Evolutionary conservation across 352 stramenopile genomes (phyloP), one percentile per base, ranked within the genome.

Genomic region (Phytophthora quininea): DNA sequence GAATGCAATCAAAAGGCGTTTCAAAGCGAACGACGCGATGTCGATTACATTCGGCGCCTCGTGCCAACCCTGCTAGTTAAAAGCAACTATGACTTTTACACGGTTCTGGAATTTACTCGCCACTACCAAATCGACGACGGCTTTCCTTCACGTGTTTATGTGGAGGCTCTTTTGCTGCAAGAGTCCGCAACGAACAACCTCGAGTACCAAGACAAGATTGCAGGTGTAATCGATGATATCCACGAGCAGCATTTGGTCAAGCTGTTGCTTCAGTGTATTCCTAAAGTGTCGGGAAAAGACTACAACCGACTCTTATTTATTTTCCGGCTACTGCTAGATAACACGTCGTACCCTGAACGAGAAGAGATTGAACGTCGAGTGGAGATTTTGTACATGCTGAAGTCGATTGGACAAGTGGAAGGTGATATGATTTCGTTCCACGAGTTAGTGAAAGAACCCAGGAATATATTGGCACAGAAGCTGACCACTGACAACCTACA

Each of bases 71-170:
- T 93, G 40, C 70, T 95, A 35, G 67, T 69, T 35, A 86, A 77
- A 45, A 95, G 80, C 53, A 92, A 86, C 30, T 90, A 79, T 40
- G 87, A 95, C 50, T 90, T 92, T 30, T 91, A 92, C 57, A 92
- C 84, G 3, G 83, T 92, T 32, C 64, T 90, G 11, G 87, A 95
- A 52, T 93, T 95, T 52, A 91, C 87, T 24, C 77, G 85, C 0
- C 84, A 95, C 42, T 95, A 95, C 68, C 82, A 95, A 53, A 91
- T 95, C 49, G 84, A 93, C 19, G 84, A 95, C 45, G 91, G 76
- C 53, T 90, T 79, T 35, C 72, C 85, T n/a, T 86, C 79, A 0
- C 69, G 93, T 6, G 74, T 84, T 8, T 95, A 90, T 58, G 76
- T 89, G 1, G 84, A 95, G 46, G 74, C 78, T 24, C 62, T 94